A percentile compares a stretch with the other conserved stretches of the same genome.
Evolutionary conservation across 1,284 basidiomycete genomes (phyloP).

Genomic region (Ustilago nuda): DNA sequence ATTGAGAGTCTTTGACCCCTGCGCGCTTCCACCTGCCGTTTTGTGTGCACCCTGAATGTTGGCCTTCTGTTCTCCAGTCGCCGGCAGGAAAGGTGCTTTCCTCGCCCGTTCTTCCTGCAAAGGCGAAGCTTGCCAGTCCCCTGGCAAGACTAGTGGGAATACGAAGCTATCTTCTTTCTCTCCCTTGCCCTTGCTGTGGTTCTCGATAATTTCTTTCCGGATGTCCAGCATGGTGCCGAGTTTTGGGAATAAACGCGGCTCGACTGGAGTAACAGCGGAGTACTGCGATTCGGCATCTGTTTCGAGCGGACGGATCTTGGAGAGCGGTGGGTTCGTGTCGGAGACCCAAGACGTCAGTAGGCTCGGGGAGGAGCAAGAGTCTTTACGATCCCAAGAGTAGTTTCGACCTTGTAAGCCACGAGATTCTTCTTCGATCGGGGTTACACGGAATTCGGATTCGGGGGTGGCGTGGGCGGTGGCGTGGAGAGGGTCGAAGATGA

Average conservation of each 20-base stretch:
- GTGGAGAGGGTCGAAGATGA: slow-evolving; percentile 48
- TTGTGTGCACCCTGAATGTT: not conserved
- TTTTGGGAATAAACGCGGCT: slow-evolving; percentile 49
- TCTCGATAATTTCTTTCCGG: slow-evolving; percentile 28
- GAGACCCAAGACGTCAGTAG: slow-evolving; percentile 35
- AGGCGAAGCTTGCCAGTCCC: slow-evolving; percentile 54
- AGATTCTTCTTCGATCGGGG: slow-evolving; percentile 57
- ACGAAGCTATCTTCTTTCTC: slow-evolving; percentile 48
- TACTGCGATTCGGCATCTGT: slow-evolving; percentile 24
- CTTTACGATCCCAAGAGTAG: slow-evolving; percentile 58
- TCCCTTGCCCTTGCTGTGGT: slow-evolving; percentile 5
- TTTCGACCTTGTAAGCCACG: slow-evolving; percentile 43
- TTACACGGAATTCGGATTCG: slow-evolving; percentile 48
- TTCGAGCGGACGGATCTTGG: slow-evolving; percentile 32
- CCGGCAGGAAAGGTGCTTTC: slow-evolving; percentile 28
- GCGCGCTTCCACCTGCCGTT: not conserved
- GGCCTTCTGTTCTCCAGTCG: slow-evolving; percentile 14
- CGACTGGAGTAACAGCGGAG: slow-evolving; percentile 50
- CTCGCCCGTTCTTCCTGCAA: slow-evolving; percentile 41
- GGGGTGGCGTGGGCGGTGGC: slow-evolving; percentile 18
- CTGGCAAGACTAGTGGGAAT: slow-evolving; percentile 61
- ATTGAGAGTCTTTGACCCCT: slow-evolving; percentile 39
- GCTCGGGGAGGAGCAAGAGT: slow-evolving; percentile 1
- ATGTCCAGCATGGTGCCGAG: slow-evolving; percentile 46
- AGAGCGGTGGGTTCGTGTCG: slow-evolving; percentile 40